These are phyloP conservation scores for Crotalaria pallida DNA, from an alignment of 306 rosid species.

Conservation along the genomic window DNA sequence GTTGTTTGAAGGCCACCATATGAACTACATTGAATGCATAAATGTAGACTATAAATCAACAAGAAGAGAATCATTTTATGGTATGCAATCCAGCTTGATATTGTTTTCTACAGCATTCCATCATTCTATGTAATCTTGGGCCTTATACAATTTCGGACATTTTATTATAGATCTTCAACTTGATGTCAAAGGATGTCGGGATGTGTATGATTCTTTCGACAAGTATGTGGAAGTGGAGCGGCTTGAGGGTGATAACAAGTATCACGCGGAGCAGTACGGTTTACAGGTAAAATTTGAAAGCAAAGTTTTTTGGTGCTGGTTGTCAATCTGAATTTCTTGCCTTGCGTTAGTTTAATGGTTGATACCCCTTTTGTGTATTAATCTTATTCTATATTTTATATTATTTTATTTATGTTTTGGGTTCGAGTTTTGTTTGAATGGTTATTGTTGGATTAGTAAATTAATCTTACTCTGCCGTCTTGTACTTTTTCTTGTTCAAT, in stretches of 20 bases:
- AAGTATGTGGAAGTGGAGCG: constrained; percentile 92
- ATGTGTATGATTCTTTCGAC: constrained; percentile 92
- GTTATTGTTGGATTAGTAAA: not conserved
- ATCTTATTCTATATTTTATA: not conserved
- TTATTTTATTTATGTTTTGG: not conserved
- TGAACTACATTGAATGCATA: constrained; percentile 93
- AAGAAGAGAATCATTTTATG: constrained; percentile 93
- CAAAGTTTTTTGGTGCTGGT: not conserved
- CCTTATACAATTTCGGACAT: constrained; percentile 17
- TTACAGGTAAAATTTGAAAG: constrained; percentile 58
- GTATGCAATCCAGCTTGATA: constrained; percentile 36
- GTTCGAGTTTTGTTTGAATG: not conserved
- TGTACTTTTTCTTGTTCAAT: not conserved
- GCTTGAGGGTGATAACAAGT: constrained; percentile 92
- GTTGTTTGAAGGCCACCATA: constrained; percentile 94
- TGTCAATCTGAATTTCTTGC: constrained; percentile 2
- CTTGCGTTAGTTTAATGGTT: not conserved
- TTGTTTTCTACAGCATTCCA: not conserved
- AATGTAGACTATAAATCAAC: constrained; percentile 88
- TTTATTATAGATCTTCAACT: constrained; percentile 74
- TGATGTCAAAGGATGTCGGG: constrained; percentile 89
- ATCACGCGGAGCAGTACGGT: constrained; percentile 82
- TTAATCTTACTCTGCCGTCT: not conserved
- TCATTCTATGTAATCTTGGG: not conserved
- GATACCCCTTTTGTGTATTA: not conserved